phyloP scores from a whole-genome alignment of 345 rosid genomes.

The Heritiera littoralis region DNA sequence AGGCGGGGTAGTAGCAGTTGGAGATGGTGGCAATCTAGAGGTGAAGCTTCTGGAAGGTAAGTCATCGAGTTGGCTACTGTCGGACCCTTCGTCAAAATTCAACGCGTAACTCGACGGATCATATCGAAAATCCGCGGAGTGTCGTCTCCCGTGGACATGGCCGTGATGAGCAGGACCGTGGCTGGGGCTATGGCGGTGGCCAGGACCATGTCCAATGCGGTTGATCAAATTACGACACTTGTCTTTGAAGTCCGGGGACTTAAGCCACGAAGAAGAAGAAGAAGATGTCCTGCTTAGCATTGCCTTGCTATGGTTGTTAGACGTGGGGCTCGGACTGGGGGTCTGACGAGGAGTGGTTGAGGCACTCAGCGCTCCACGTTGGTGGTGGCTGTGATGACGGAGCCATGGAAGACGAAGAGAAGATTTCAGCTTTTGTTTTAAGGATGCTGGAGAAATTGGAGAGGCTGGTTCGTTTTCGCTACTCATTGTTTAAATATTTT shows the following conservation, averaged over 20 bases:
- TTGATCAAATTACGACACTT: conserved; percentile 32
- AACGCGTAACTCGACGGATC: conserved; percentile 48
- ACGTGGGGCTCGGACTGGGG: not conserved
- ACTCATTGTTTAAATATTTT: not conserved
- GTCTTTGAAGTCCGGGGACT: conserved; percentile 24
- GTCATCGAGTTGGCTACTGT: not conserved
- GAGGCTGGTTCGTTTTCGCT: not conserved
- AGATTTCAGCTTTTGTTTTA: conserved; percentile 35
- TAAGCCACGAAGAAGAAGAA: conserved; percentile 14
- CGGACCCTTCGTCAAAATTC: conserved; percentile 45
- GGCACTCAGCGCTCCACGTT: not conserved
- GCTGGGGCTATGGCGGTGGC: not conserved
- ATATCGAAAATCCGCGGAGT: conserved; percentile 35
- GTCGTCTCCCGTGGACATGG: conserved; percentile 30
- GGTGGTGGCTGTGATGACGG: not conserved
- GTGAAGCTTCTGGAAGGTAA: conserved; percentile 25
- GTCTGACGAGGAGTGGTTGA: not conserved
- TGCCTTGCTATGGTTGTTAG: conserved; percentile 16
- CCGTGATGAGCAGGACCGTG: not conserved
- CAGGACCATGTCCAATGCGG: conserved; percentile 15
- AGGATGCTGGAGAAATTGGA: conserved; percentile 22
- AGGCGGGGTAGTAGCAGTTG: not conserved
- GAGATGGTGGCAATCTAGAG: conserved; percentile 40
- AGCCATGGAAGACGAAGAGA: conserved; percentile 32
- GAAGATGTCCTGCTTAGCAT: conserved; percentile 19